Conservation (phyloP, 805 yeast genomes). For the Scheffersomyces stipitis region DNA sequence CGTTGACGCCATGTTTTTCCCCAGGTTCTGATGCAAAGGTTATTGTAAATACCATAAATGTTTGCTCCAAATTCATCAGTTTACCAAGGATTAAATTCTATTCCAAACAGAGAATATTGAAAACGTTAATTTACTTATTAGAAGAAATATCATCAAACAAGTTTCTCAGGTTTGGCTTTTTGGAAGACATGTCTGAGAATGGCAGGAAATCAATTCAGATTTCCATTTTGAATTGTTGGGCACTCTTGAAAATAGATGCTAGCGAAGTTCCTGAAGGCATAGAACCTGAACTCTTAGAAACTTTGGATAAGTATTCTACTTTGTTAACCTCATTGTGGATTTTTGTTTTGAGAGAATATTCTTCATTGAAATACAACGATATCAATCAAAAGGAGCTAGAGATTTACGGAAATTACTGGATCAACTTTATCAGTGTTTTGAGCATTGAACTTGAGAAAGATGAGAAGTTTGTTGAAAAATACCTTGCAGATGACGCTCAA, state of each 20-base stretch:
- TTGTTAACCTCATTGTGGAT: constrained; percentile 79
- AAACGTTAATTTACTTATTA: constrained; percentile 63
- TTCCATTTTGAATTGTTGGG: constrained; percentile 72
- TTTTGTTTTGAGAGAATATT: constrained; percentile 68
- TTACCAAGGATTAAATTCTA: constrained; percentile 44
- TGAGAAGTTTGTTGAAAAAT: constrained; percentile 41
- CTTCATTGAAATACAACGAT: constrained; percentile 58
- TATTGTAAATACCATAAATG: constrained; percentile 73
- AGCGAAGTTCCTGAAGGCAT: constrained; percentile 22
- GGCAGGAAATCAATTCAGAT: constrained; percentile 55
- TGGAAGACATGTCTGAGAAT: constrained; percentile 45
- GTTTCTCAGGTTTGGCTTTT: constrained; percentile 54
- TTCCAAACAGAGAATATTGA: constrained; percentile 52
- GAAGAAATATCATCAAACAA: constrained; percentile 52
- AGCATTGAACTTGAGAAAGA: constrained; percentile 61
- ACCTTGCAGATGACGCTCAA: constrained; percentile 56
- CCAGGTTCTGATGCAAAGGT: constrained; percentile 69
- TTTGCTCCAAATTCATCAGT: constrained; percentile 71
- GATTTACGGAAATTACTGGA: constrained; percentile 64
- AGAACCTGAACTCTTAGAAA: constrained; percentile 46
- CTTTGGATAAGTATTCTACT: constrained; percentile 57
- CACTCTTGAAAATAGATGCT: constrained; percentile 46
- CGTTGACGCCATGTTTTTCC: constrained; percentile 82
- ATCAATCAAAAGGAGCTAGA: constrained; percentile 41
- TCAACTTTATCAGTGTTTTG: constrained; percentile 73